Evolutionary conservation across 139 green algal genomes (phyloP).

Genomic region (Ostreobium quekettii): DNA sequence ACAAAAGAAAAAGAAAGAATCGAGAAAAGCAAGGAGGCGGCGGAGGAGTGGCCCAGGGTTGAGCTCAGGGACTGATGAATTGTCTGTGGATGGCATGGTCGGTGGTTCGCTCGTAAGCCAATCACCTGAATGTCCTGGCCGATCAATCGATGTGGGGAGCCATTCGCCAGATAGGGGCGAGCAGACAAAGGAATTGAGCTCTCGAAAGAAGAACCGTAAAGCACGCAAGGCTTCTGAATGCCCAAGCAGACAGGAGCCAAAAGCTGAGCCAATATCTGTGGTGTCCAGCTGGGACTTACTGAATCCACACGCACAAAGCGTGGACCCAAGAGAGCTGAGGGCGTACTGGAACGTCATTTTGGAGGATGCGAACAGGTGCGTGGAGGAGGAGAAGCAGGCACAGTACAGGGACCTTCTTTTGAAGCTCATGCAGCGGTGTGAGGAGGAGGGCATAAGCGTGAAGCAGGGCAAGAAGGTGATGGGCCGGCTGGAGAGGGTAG

Average conservation of each 20-base stretch:
- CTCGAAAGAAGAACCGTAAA: background rate
- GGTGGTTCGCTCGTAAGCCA: background rate
- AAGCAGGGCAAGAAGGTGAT: constrained; percentile 22
- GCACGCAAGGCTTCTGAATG: too few relatives aligned
- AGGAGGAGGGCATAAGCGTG: constrained; percentile 18
- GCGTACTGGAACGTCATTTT: constrained; percentile 20
- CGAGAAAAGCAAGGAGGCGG: background rate
- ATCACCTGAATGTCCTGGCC: too few relatives aligned
- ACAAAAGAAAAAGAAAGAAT: background rate
- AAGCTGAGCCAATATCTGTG: too few relatives aligned
- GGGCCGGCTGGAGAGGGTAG: constrained; percentile 17
- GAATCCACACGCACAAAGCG: background rate
- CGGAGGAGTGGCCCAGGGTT: too few relatives aligned
- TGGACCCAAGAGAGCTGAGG: constrained; percentile 3
- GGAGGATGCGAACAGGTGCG: constrained; percentile 8
- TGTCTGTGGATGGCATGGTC: background rate
- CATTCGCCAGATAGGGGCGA: background rate
- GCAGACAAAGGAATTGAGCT: background rate
- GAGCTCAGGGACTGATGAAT: too few relatives aligned
- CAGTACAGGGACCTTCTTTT: constrained; percentile 7
- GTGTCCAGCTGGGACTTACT: too few relatives aligned
- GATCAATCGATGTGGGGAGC: background rate
- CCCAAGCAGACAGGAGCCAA: too few relatives aligned
- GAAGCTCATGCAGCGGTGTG: constrained; percentile 3
- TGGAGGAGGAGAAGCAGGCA: constrained; percentile 3